Evolutionary conservation across 495 filamentous ascomycete species (phyloP).

Genomic region (Neurospora sp.): DNA sequence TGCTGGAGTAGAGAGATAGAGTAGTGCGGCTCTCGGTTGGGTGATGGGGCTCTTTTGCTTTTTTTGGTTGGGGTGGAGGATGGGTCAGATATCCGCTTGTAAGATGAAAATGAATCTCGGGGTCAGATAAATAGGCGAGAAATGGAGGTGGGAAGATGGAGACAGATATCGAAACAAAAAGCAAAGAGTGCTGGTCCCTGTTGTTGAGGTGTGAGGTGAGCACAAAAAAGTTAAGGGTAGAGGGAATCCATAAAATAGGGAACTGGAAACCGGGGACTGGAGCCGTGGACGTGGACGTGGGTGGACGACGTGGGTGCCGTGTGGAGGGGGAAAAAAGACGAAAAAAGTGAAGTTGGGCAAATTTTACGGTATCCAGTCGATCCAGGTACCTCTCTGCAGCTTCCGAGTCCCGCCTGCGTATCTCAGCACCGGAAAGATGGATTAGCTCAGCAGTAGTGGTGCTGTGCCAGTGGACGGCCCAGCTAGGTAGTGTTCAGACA

Average conservation of each 20-base stretch:
- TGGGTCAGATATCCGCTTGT: background rate
- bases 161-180: background rate
- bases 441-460: too few species aligned
- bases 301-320: too few species aligned
- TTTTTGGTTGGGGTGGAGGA: background rate
- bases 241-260: background rate
- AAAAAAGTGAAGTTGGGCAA: too few species aligned
- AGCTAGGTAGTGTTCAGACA: too few species aligned
- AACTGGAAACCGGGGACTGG: background rate
- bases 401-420: too few species aligned
- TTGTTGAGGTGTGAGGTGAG: background rate
- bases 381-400: too few species aligned
- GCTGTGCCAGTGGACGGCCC: too few species aligned
- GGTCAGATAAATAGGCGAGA: background rate
- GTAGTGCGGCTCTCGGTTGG: background rate
- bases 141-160: background rate
- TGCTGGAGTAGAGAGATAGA: background rate
- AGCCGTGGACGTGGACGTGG: too few species aligned
- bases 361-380: too few species aligned
- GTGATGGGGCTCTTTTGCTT: background rate
- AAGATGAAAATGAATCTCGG: background rate
- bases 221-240: background rate
- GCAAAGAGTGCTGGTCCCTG: background rate
- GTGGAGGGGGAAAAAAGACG: too few species aligned
- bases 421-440: too few species aligned